Conservation (phyloP, 352 stramenopile genomes). For the Stramenopiles sp. region DNA sequence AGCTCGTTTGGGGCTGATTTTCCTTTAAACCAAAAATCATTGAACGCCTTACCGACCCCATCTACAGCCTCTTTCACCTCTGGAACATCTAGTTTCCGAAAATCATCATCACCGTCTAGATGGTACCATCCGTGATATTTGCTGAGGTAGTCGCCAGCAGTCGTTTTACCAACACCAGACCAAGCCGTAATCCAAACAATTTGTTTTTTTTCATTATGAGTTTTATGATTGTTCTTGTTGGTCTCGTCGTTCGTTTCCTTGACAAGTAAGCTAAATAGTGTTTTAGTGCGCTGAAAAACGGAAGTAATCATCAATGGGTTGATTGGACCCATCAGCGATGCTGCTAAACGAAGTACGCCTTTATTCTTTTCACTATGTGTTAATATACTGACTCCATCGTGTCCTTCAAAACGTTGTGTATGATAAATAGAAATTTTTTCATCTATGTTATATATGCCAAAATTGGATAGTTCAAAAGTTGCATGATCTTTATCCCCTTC, state of each 20-base stretch:
- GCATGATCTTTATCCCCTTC: slow-evolving; percentile 6
- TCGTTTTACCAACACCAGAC: not conserved
- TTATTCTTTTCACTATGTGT: slow-evolving; percentile 9
- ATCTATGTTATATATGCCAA: slow-evolving; percentile 9
- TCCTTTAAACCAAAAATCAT: not conserved
- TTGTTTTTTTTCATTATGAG: not conserved
- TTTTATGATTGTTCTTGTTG: not conserved
- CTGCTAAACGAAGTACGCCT: slow-evolving; percentile 4
- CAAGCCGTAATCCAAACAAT: not conserved
- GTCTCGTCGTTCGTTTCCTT: not conserved
- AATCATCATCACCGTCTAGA: not conserved
- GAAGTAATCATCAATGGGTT: slow-evolving; percentile 5
- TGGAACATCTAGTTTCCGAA: not conserved
- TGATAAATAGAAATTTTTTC: slow-evolving; percentile 3
- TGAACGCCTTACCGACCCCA: not conserved
- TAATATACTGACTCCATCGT: slow-evolving; percentile 9
- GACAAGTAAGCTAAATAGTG: not conserved
- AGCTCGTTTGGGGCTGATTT: not conserved
- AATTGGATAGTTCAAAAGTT: slow-evolving; percentile 10
- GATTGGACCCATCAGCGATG: slow-evolving; percentile 9
- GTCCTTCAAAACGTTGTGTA: slow-evolving; percentile 8
- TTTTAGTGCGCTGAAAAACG: slow-evolving; percentile 4
- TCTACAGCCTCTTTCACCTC: not conserved
- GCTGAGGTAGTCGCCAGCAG: not conserved
- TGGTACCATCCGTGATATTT: not conserved